Conservation (phyloP, 2,329 filamentous ascomycete species). For the Cladosporium austrohemisphaericum region DNA sequence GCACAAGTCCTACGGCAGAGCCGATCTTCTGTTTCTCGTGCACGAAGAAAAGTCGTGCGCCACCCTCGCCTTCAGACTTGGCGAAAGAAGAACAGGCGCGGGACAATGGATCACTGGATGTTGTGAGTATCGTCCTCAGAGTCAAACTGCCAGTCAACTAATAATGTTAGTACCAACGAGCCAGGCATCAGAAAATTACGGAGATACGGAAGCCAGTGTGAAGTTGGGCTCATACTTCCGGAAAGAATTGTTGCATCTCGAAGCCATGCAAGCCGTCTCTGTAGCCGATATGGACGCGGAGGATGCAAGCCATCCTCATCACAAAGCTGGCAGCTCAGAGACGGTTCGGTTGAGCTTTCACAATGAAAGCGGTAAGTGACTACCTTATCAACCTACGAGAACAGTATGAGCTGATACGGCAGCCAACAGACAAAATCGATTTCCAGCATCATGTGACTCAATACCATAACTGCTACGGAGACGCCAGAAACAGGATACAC, state of each 20-base stretch:
- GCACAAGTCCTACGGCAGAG: not conserved
- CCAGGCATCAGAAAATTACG: not conserved
- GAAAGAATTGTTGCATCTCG: not conserved
- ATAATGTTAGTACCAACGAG: not conserved
- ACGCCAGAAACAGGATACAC: too few species aligned
- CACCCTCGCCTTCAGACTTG: not conserved
- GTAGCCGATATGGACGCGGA: too few species aligned
- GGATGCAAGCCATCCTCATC: not conserved
- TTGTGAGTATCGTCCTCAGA: too few species aligned
- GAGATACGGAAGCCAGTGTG: not conserved
- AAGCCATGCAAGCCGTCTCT: not conserved
- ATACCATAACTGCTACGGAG: not conserved
- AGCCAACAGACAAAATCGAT: not conserved
- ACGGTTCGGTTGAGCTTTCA: too few species aligned
- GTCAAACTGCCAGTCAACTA: not conserved
- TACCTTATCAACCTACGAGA: too few species aligned
- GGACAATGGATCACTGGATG: not conserved
- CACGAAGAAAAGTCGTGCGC: not conserved
- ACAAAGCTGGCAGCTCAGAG: too few species aligned
- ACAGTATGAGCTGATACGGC: too few species aligned
- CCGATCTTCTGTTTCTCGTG: not conserved
- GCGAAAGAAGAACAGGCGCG: not conserved
- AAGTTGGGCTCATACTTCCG: not conserved
- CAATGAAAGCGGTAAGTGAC: not conserved
- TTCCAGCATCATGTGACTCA: not conserved